Evolutionary conservation across 345 rosid genomes (phyloP), one percentile per base, ranked within the genome.

Genomic region (Rhodamnia argentea): DNA sequence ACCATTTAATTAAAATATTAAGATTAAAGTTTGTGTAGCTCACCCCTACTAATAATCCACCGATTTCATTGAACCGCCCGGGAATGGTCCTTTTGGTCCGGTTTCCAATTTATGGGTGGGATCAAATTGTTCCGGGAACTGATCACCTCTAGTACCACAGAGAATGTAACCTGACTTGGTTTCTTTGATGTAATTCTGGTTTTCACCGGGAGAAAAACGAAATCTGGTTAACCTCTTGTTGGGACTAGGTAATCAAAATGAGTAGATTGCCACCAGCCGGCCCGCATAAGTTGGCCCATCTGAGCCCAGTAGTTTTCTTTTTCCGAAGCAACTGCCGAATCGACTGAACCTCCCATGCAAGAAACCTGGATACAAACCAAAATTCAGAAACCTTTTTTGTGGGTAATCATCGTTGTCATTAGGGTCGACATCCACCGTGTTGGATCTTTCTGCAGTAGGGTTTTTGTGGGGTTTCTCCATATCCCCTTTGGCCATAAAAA

Each of bases 391-490:
- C 44, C 24, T 70, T 32, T 32, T 9, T 29, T 37, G 23, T 29
- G 23, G 23, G 78, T 32, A 10, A 37, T 29, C 78, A 70, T 70
- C 78, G 47, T 32, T 0, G 9, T 70, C 78, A 10, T 37, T 5
- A 32, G 74, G 40, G 29, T 52, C 5, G 7, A 53, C 20, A 76
- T 76, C 84, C 47, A 70, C 84, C 0, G 62, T 74, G 85, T 64
- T 82, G 44, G 76, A 82, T 82, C 64, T 18, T 29, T 3, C 32
- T 84, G 44, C 24, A 9, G 52, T 9, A 83, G 83, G 90, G 86
- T 14, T 88, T 88, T 84, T 84, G 88, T 29, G 82, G 90, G 90
- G 87, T 89, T 89, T 89, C 82, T 47, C 59, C 55, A 37, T 0
- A 26, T 59, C 55, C 75, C 50, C 52, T 50, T 2, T 54, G 54